Conservation (phyloP, 441 rosid species). For the Macaranga tanarius region DNA sequence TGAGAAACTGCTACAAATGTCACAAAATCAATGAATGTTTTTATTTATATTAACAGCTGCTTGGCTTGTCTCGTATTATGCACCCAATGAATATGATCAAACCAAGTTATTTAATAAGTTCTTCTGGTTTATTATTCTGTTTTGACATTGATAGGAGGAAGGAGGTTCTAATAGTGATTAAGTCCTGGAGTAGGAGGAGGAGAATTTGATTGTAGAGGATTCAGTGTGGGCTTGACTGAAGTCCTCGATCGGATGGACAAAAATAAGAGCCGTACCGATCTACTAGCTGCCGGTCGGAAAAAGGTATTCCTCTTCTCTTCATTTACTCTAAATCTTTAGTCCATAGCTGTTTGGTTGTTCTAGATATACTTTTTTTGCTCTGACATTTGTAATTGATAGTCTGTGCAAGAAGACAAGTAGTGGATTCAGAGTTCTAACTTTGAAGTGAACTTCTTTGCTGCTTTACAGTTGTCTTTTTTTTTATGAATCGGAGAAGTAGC, state of each 20-base stretch:
- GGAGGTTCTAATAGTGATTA: conserved; percentile 39
- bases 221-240: conserved; percentile 28
- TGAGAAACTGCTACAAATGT: conserved; percentile 6
- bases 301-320: conserved; percentile 48
- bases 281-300: conserved; percentile 94
- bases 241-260: conserved; percentile 77
- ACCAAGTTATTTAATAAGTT: background rate
- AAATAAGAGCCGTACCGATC: conserved; percentile 86
- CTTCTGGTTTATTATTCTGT: conserved; percentile 9
- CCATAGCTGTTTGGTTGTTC: background rate
- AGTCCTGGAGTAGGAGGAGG: conserved; percentile 23
- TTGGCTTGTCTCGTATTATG: background rate
- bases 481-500: no score
- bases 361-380: background rate
- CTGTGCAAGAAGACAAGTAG: background rate
- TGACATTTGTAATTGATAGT: background rate
- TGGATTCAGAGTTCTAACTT: background rate
- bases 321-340: background rate
- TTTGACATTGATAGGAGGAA: conserved; percentile 28
- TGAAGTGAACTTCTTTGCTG: background rate
- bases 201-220: conserved; percentile 28
- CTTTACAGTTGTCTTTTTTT: no score
- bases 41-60: no score
- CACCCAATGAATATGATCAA: background rate
- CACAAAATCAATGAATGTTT: no score